Evolutionary conservation across 768 basidiomycete genomes (phyloP).

Genomic region (Tubosaeta sp.): DNA sequence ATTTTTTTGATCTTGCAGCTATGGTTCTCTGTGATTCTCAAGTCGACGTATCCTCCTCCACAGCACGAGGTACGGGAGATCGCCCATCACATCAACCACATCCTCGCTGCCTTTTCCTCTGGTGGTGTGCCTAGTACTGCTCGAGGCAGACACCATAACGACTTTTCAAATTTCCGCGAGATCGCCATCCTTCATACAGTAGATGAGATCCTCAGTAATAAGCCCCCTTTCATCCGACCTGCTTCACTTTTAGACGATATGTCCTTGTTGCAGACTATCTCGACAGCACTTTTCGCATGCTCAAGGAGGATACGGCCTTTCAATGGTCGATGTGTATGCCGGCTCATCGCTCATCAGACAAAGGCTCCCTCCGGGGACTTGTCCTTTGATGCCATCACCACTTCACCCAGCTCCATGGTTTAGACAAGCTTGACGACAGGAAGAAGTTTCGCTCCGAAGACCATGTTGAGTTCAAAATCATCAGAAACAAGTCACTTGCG

Average conservation of each 20-base stretch:
- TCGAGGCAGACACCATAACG: constrained; percentile 71
- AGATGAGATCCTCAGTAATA: constrained; percentile 48
- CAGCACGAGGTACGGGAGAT: constrained; percentile 26
- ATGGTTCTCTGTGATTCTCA: too few relatives aligned
- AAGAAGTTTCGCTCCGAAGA: constrained; percentile 37
- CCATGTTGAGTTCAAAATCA: constrained; percentile 30
- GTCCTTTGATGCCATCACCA: constrained; percentile 35
- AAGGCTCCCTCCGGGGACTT: constrained; percentile 40
- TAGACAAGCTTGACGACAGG: constrained; percentile 31
- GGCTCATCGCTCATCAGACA: constrained; percentile 26
- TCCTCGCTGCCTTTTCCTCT: constrained; percentile 29
- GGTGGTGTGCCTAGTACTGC: constrained; percentile 27
- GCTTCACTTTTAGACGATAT: constrained; percentile 40
- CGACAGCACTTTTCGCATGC: constrained; percentile 63
- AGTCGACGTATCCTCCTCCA: too few relatives aligned
- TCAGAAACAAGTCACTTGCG: constrained; percentile 53
- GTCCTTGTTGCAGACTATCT: constrained; percentile 46
- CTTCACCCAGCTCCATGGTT: constrained; percentile 33
- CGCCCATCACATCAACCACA: constrained; percentile 41
- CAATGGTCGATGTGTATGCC: constrained; percentile 36
- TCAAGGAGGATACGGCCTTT: constrained; percentile 58
- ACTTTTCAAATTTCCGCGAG: constrained; percentile 53
- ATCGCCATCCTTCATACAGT: constrained; percentile 64
- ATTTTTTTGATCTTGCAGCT: too few relatives aligned
- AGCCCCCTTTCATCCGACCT: constrained; percentile 50